Conservation (phyloP, 192 early-diverging fungal species). For the Geranomyces variabilis region DNA sequence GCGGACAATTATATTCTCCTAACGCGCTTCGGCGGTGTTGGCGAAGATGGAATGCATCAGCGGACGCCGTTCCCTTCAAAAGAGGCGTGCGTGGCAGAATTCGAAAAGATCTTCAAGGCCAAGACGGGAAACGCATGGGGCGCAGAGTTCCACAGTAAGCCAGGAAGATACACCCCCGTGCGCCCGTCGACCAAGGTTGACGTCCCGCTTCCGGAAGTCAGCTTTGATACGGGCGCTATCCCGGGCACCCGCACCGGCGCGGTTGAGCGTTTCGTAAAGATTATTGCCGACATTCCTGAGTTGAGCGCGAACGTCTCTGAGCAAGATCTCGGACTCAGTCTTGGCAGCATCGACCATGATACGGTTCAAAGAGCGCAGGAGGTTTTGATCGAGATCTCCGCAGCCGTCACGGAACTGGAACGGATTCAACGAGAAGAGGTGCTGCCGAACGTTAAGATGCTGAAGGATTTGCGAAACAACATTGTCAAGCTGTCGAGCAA, state of each 20-base stretch:
- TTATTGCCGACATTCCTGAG: slow-evolving; percentile 37
- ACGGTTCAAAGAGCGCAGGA: slow-evolving; percentile 28
- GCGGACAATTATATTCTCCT: slow-evolving; percentile 41
- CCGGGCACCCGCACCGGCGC: background rate
- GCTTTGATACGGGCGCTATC: background rate
- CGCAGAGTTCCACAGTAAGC: slow-evolving; percentile 27
- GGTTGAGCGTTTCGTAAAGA: slow-evolving; percentile 28
- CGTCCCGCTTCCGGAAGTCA: background rate
- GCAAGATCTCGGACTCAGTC: slow-evolving; percentile 5
- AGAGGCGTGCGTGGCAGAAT: slow-evolving; percentile 37
- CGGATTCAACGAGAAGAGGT: background rate
- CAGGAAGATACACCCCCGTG: slow-evolving; percentile 33
- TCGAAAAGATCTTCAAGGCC: slow-evolving; percentile 44
- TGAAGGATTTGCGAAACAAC: slow-evolving; percentile 19
- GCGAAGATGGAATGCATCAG: slow-evolving; percentile 29
- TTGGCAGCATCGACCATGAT: slow-evolving; percentile 31
- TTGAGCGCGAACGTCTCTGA: slow-evolving; percentile 16
- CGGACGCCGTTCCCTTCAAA: slow-evolving; percentile 37
- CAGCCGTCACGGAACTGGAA: slow-evolving; percentile 36
- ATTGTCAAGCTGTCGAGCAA: slow-evolving; percentile 33
- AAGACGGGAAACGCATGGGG: slow-evolving; percentile 43
- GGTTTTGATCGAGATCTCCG: slow-evolving; percentile 31
- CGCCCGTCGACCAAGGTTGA: background rate
- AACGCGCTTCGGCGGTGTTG: slow-evolving; percentile 40
- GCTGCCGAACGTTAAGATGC: slow-evolving; percentile 26